Conservation (phyloP, 164 flowering plant species). For the Aristolochia fimbriata region DNA sequence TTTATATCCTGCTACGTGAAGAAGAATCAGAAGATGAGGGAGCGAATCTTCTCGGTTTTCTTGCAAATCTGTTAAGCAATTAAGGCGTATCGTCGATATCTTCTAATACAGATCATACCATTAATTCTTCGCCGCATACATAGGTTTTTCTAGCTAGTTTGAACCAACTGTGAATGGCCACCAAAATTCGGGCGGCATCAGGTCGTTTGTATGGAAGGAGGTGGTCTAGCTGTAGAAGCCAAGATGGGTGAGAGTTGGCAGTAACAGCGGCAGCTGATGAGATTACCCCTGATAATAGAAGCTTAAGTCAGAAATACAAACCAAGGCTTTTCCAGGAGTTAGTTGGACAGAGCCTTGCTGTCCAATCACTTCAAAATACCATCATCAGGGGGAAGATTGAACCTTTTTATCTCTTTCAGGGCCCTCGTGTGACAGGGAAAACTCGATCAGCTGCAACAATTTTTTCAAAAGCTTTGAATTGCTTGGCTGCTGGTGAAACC, state of each 20-base stretch:
- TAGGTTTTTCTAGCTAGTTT: too few species aligned
- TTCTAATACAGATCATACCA: too few species aligned
- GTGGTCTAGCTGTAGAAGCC: conserved; percentile 89
- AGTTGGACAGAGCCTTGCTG: conserved; percentile 82
- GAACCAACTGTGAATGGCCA: too few species aligned
- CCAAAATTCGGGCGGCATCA: conserved; percentile 82
- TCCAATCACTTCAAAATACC: conserved; percentile 70
- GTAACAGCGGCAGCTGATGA: conserved; percentile 37
- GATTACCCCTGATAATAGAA: conserved; percentile 44
- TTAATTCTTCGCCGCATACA: too few species aligned
- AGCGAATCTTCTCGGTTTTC: too few species aligned
- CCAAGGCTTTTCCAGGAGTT: conserved; percentile 79
- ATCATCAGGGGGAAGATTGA: conserved; percentile 63
- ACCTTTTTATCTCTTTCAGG: conserved; percentile 90
- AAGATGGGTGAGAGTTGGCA: conserved; percentile 55
- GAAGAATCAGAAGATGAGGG: too few species aligned
- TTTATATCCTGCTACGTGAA: too few species aligned
- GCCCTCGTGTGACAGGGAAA: conserved; percentile 95
- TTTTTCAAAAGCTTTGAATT: conserved; percentile 82
- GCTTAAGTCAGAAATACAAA: conserved; percentile 81
- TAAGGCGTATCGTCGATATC: too few species aligned
- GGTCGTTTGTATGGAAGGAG: conserved; percentile 91
- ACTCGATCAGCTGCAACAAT: conserved; percentile 80
- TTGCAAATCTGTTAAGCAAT: too few species aligned
- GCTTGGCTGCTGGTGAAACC: conserved; percentile 47